A percentile compares a stretch with the other conserved stretches of the same genome.
Evolutionary conservation across 2,329 filamentous ascomycete genomes (phyloP).

Genomic region (Talaromyces sp.): DNA sequence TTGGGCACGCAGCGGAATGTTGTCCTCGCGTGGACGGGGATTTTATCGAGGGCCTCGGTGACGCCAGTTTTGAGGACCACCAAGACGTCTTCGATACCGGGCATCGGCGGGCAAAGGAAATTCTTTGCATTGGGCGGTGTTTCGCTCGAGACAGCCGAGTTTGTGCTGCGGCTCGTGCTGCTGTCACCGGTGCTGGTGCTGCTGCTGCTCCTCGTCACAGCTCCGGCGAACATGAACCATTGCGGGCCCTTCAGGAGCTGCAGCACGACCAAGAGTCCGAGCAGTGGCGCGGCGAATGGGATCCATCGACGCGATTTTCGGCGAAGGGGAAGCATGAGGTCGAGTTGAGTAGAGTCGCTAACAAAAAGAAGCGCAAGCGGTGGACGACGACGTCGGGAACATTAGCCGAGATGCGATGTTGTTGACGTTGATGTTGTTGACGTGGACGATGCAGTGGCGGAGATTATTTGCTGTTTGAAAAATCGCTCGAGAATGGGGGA

Average conservation of each 20-base stretch:
- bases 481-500: neutral
- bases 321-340: conserved; percentile 40
- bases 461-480: neutral
- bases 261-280: conserved; percentile 51
- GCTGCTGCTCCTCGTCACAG: conserved; percentile 7
- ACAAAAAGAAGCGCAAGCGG: neutral
- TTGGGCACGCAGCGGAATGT: conserved; percentile 52
- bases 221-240: conserved; percentile 5
- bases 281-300: conserved; percentile 48
- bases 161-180: conserved; percentile 3
- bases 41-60: conserved; percentile 51
- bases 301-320: conserved; percentile 29
- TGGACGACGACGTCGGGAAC: neutral
- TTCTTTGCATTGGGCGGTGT: neutral
- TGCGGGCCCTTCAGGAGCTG: conserved; percentile 45
- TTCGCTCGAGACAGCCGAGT: neutral
- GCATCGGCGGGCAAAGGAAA: conserved; percentile 26
- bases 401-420: neutral
- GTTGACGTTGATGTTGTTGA: neutral
- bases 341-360: neutral
- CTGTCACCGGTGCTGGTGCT: neutral
- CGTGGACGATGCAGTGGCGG: neutral
- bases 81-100: conserved; percentile 48
- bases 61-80: conserved; percentile 56
- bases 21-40: conserved; percentile 51